These are phyloP conservation scores for Dioszegia aurantiaca DNA, from an alignment of 768 basidiomycete species.

Conservation along the genomic window DNA sequence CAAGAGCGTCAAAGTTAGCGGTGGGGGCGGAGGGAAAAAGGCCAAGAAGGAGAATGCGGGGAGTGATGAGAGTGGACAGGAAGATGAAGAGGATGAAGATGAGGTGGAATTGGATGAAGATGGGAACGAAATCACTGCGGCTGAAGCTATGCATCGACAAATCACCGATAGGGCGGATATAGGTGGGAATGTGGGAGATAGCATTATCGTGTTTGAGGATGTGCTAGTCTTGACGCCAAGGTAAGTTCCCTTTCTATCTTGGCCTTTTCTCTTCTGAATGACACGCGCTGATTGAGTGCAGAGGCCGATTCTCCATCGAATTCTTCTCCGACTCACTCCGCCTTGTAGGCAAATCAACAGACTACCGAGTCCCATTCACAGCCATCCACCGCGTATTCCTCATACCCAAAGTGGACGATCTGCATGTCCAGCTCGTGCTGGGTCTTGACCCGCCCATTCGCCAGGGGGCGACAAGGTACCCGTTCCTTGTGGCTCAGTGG, in stretches of 20 bases:
- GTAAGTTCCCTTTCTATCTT: constrained; percentile 29
- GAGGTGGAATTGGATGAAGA: constrained; percentile 48
- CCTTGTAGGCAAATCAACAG: constrained; percentile 96
- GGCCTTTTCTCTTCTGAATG: not conserved
- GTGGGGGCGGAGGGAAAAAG: constrained; percentile 56
- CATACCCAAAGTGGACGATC: constrained; percentile 86
- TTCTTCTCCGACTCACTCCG: constrained; percentile 94
- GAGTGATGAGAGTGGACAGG: constrained; percentile 67
- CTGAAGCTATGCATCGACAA: constrained; percentile 92
- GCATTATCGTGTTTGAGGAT: constrained; percentile 91
- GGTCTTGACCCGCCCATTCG: constrained; percentile 89
- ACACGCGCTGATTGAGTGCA: constrained; percentile 36
- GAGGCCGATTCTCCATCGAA: constrained; percentile 96
- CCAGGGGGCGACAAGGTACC: constrained; percentile 96
- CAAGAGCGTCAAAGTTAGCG: constrained; percentile 37
- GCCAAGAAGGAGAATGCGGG: constrained; percentile 59
- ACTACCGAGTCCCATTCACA: constrained; percentile 91
- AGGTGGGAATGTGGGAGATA: constrained; percentile 82
- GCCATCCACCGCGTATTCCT: constrained; percentile 86
- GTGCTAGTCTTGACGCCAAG: constrained; percentile 85
- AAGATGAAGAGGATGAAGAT: constrained; percentile 24
- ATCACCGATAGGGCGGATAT: constrained; percentile 96
- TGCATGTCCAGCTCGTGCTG: constrained; percentile 92
- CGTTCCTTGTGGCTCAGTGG: constrained; percentile 97
- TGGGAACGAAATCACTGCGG: constrained; percentile 65